These are phyloP conservation scores for Geotrichum australiense DNA, from an alignment of 1,139 yeast genomes.

Conservation along the genomic window DNA sequence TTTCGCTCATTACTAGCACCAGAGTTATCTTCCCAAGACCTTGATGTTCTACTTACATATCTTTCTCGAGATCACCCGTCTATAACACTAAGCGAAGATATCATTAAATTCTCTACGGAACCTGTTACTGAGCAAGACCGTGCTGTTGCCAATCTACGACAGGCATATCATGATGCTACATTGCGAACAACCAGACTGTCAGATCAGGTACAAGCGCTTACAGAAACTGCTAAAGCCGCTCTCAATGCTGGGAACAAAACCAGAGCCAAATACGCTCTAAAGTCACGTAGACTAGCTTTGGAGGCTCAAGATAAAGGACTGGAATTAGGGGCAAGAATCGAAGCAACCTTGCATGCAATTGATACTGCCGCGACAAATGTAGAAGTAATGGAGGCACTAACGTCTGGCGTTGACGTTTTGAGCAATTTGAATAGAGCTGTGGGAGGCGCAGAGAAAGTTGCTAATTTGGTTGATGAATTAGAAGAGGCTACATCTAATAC, in stretches of 20 bases:
- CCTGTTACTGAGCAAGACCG: slow-evolving; percentile 29
- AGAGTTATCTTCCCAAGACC: slow-evolving; percentile 21
- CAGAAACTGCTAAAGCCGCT: slow-evolving; percentile 25
- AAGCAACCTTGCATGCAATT: slow-evolving; percentile 28
- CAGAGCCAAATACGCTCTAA: slow-evolving; percentile 29
- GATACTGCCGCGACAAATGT: slow-evolving; percentile 27
- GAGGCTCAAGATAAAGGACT: slow-evolving; percentile 28
- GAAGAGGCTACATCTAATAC: slow-evolving; percentile 31
- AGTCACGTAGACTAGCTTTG: slow-evolving; percentile 26
- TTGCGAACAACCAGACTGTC: slow-evolving; percentile 27
- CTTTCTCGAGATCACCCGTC: slow-evolving; percentile 27
- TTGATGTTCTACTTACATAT: slow-evolving; percentile 27
- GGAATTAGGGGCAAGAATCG: slow-evolving; percentile 31
- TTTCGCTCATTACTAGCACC: slow-evolving; percentile 16
- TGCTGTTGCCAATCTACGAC: slow-evolving; percentile 29
- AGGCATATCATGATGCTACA: slow-evolving; percentile 26
- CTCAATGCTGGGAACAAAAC: slow-evolving; percentile 22
- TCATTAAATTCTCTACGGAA: slow-evolving; percentile 21
- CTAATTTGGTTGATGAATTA: slow-evolving; percentile 32
- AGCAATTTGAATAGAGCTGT: slow-evolving; percentile 29
- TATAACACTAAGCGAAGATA: slow-evolving; percentile 21
- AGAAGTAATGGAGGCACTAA: slow-evolving; percentile 29
- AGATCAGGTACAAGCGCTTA: slow-evolving; percentile 22
- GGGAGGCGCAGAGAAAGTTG: slow-evolving; percentile 35
- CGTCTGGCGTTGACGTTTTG: slow-evolving; percentile 30